Conservation (phyloP, 208 protist species). For the Herpetomonas samuelpessoai region DNA sequence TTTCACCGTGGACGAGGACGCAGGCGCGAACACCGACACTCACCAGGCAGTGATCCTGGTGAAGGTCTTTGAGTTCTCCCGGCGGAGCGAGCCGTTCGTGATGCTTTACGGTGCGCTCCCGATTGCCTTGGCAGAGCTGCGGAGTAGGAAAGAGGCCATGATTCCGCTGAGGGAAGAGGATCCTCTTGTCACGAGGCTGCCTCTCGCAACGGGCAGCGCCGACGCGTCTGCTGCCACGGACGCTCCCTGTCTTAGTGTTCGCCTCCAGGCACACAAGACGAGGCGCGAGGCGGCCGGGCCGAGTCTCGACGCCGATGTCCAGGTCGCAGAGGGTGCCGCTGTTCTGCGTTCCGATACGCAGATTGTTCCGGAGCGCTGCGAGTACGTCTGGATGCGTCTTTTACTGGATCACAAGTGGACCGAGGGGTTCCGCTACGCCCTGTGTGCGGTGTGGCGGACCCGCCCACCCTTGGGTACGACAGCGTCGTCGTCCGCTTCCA, state of each 20-base stretch:
- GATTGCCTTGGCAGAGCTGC: conserved; percentile 9
- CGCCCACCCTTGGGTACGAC: conserved; percentile 19
- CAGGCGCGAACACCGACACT: background rate
- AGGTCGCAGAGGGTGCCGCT: conserved; percentile 1
- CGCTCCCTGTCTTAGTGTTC: background rate
- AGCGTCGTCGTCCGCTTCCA: background rate
- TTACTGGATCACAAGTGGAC: conserved; percentile 48
- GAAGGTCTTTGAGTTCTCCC: conserved; percentile 36
- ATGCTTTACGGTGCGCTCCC: conserved; percentile 29
- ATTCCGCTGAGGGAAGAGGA: conserved; percentile 28
- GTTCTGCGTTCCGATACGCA: conserved; percentile 19
- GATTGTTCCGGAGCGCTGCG: conserved; percentile 39
- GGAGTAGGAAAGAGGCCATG: conserved; percentile 28
- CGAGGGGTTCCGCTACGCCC: conserved; percentile 30
- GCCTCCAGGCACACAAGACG: background rate
- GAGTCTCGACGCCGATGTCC: conserved; percentile 30
- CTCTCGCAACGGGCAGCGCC: no score
- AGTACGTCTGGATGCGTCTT: conserved; percentile 65
- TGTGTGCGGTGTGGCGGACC: conserved; percentile 38
- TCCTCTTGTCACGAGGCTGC: background rate
- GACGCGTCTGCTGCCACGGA: background rate
- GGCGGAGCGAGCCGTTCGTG: conserved; percentile 19
- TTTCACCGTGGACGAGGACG: conserved; percentile 29
- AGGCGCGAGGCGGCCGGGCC: background rate
- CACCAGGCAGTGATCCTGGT: conserved; percentile 20